Evolutionary conservation across 176 grass and related monocot genomes (phyloP).

Genomic region (Oropetium thomaeum): DNA sequence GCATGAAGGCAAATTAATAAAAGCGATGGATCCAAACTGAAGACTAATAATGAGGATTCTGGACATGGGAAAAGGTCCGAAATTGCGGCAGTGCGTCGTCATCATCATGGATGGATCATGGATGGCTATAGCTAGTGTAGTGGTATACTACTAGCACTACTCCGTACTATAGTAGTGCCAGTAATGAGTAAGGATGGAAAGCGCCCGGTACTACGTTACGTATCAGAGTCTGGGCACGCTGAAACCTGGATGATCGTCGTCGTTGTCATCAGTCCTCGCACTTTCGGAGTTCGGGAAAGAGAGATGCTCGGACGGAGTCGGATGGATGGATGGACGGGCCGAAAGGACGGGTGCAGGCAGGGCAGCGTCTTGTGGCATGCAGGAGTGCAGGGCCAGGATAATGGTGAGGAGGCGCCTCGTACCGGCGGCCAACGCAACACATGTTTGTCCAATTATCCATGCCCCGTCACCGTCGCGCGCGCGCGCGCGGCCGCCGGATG

Average conservation of each 20-base stretch:
- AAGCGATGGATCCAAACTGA: neutral
- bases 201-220: neutral
- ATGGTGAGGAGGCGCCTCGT: neutral
- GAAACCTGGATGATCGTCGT: constrained; percentile 19
- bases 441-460: constrained; percentile 1
- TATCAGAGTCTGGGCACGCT: constrained; percentile 30
- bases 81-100: neutral
- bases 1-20: neutral
- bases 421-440: constrained; percentile 27
- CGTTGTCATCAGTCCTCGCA: constrained; percentile 6
- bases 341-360: constrained; percentile 35
- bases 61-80: constrained; percentile 23
- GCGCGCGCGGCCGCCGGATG: neutral
- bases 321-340: neutral
- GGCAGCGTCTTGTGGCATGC: too few species aligned
- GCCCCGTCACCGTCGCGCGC: constrained; percentile 21
- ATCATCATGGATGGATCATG: neutral
- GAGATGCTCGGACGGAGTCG: neutral
- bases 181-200: constrained; percentile 26
- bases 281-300: constrained; percentile 47
- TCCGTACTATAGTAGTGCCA: too few species aligned
- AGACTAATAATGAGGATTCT: neutral
- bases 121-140: too few species aligned
- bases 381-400: too few species aligned
- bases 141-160: too few species aligned